A percentile compares a stretch with the other conserved stretches of the same genome.
Evolutionary conservation across 2,329 filamentous ascomycete species (phyloP).

Genomic region (Colletotrichum trifolii): DNA sequence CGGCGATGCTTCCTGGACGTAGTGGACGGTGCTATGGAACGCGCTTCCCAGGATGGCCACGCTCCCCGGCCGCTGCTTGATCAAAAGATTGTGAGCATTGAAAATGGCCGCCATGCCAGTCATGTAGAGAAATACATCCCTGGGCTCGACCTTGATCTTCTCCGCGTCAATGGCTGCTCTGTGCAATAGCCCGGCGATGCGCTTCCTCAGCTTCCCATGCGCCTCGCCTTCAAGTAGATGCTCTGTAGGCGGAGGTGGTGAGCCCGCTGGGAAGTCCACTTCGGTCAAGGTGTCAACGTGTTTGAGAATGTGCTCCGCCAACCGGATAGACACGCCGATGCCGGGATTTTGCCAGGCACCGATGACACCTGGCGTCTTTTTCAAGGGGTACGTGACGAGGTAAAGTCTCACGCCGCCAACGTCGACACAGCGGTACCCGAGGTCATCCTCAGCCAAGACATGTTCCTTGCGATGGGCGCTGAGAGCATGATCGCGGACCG

Average conservation of each 20-base stretch:
- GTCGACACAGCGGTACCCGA: constrained; percentile 54
- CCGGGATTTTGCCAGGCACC: constrained; percentile 60
- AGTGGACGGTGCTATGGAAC: constrained; percentile 61
- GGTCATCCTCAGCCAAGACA: constrained; percentile 47
- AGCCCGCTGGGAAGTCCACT: constrained; percentile 42
- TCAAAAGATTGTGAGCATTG: constrained; percentile 52
- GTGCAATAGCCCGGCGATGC: constrained; percentile 55
- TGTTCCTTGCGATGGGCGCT: constrained; percentile 49
- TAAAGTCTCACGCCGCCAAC: constrained; percentile 56
- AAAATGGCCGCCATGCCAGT: constrained; percentile 67
- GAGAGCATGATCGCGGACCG: constrained; percentile 44
- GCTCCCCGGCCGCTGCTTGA: constrained; percentile 46
- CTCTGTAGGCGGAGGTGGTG: constrained; percentile 49
- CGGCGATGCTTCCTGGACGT: constrained; percentile 57
- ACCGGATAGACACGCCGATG: constrained; percentile 57
- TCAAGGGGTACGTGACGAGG: constrained; percentile 52
- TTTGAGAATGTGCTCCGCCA: constrained; percentile 56
- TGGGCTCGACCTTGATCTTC: constrained; percentile 40
- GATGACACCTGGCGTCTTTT: constrained; percentile 49
- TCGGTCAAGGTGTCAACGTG: constrained; percentile 49
- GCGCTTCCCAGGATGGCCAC: constrained; percentile 61
- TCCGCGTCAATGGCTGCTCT: constrained; percentile 50
- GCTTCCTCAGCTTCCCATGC: constrained; percentile 51
- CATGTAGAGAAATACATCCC: constrained; percentile 64
- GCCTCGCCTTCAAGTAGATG: constrained; percentile 51